A percentile compares a stretch with the other conserved stretches of the same genome.
These are phyloP conservation scores for Schizochytrium sp. DNA, from an alignment of 108 stramenopile species.

Conservation along the genomic window DNA sequence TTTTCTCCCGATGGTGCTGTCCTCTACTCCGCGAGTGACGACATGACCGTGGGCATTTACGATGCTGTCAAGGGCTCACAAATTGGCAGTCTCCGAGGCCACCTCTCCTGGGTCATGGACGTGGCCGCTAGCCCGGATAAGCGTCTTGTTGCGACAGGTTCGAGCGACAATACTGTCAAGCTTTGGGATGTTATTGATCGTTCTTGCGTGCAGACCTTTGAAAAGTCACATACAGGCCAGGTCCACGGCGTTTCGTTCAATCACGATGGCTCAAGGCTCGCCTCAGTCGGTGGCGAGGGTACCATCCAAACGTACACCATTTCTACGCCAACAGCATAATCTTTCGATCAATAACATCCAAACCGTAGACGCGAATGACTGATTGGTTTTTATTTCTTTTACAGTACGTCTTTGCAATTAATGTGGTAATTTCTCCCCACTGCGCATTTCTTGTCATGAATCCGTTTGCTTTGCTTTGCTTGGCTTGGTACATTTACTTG, in stretches of 20 bases:
- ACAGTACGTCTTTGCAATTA: too few species aligned
- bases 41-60: neutral
- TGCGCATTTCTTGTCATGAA: neutral
- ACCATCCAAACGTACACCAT: neutral
- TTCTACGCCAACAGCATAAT: neutral
- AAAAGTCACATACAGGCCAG: neutral
- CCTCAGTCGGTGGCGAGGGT: constrained; percentile 5
- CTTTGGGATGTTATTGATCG: constrained; percentile 11
- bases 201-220: neutral
- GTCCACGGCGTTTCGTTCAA: neutral
- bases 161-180: constrained; percentile 7
- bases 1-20: neutral
- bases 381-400: too few species aligned
- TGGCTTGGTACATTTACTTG: neutral
- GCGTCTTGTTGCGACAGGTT: neutral
- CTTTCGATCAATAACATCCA: neutral
- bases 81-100: neutral
- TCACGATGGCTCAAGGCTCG: neutral
- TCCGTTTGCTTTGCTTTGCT: neutral
- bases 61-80: neutral
- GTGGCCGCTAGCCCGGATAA: neutral
- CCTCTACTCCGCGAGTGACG: neutral
- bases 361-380: too few species aligned
- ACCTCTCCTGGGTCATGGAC: neutral
- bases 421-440: too few species aligned